Percentiles rank a stretch among this genome's conserved stretches.
These are phyloP conservation scores for Termitomyces sp. DNA, from an alignment of 768 basidiomycete genomes.

Conservation along the genomic window DNA sequence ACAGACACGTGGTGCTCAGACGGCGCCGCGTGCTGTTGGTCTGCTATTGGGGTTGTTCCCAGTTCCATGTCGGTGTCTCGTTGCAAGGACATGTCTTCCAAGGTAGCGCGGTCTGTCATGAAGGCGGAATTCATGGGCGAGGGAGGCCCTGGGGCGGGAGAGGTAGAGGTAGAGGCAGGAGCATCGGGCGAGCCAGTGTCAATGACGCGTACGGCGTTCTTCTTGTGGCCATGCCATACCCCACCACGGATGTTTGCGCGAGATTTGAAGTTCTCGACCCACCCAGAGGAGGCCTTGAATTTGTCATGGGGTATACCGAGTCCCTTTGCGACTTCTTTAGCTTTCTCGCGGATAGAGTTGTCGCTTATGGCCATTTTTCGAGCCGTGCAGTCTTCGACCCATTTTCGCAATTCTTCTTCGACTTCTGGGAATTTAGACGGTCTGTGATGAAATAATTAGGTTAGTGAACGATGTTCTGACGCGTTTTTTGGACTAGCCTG, in stretches of 20 bases:
- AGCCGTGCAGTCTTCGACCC: slow-evolving; percentile 55
- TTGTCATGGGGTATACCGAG: slow-evolving; percentile 60
- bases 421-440: slow-evolving; percentile 81
- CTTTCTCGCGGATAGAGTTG: slow-evolving; percentile 57
- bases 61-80: slow-evolving; percentile 23
- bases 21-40: slow-evolving; percentile 4
- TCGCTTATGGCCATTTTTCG: slow-evolving; percentile 56
- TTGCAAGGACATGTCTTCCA: slow-evolving; percentile 16
- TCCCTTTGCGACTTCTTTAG: slow-evolving; percentile 58
- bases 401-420: slow-evolving; percentile 59
- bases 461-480: slow-evolving; percentile 7
- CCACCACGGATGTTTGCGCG: slow-evolving; percentile 75
- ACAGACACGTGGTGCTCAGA: slow-evolving; percentile 7
- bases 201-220: slow-evolving; percentile 17
- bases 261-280: slow-evolving; percentile 91
- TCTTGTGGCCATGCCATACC: slow-evolving; percentile 42
- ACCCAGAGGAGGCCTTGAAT: slow-evolving; percentile 91
- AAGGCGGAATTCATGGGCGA: slow-evolving; percentile 40
- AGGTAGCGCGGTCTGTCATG: slow-evolving; percentile 23
- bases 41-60: slow-evolving; percentile 25
- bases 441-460: slow-evolving; percentile 31
- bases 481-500: slow-evolving; percentile 44
- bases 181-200: slow-evolving; percentile 2
- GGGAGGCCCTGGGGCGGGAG: slow-evolving; percentile 13
- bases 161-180: neutral